Conservation (phyloP, 192 early-diverging fungal species). For the Coemansia sp. region DNA sequence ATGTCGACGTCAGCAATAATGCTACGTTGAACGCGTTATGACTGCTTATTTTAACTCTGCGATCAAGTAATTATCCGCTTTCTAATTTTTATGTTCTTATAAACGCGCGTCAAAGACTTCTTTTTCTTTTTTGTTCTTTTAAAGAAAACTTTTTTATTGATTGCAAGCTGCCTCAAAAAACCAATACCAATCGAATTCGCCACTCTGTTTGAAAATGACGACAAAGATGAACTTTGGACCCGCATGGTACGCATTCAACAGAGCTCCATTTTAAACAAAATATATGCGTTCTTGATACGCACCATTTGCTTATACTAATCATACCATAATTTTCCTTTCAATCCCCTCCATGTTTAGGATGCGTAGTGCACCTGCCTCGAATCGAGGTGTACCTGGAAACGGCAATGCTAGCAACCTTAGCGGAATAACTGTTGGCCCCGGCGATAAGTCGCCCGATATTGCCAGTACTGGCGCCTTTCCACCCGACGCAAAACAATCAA, state of each 20-base stretch:
- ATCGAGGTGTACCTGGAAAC: constrained; percentile 9
- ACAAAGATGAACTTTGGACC: constrained; percentile 79
- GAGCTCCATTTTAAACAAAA: too few species aligned
- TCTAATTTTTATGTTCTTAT: background rate
- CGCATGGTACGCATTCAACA: constrained; percentile 61
- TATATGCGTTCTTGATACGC: background rate
- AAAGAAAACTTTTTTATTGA: background rate
- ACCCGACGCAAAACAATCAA: constrained; percentile 8
- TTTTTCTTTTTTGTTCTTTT: constrained; percentile 7
- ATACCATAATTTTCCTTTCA: background rate
- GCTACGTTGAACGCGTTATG: background rate
- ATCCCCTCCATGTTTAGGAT: constrained; percentile 25
- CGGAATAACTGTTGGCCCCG: constrained; percentile 5
- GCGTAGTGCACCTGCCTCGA: constrained; percentile 41
- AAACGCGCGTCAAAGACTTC: background rate
- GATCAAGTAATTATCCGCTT: background rate
- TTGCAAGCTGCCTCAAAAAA: background rate
- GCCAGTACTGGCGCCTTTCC: background rate
- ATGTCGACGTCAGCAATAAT: constrained; percentile 5
- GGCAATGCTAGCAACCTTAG: constrained; percentile 7
- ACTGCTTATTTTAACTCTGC: background rate
- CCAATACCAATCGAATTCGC: background rate
- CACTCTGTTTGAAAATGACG: background rate
- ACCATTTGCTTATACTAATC: background rate
- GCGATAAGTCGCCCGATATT: constrained; percentile 10